phyloP scores from a whole-genome alignment of 2,329 filamentous ascomycete species.

The Didymella segeticola region DNA sequence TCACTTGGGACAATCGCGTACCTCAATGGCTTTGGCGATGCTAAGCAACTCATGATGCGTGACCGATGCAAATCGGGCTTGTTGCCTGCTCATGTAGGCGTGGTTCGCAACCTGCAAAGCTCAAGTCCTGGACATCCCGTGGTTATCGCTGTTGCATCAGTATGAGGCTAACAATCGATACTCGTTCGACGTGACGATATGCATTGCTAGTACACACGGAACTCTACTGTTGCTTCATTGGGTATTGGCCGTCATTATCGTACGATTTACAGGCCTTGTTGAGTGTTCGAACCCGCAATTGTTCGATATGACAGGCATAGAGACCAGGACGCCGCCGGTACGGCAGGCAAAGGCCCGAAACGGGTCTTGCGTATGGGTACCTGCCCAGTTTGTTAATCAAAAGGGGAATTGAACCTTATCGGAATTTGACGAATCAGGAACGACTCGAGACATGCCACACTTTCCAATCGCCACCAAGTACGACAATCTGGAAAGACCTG shows the following conservation, averaged over 20 bases:
- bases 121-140: background rate
- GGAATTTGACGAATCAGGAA: slow-evolving; percentile 9
- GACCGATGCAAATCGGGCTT: background rate
- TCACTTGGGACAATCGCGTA: background rate
- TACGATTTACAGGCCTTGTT: slow-evolving; percentile 15
- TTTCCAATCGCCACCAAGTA: background rate
- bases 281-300: slow-evolving; percentile 11
- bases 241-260: slow-evolving; percentile 3
- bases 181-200: slow-evolving; percentile 1
- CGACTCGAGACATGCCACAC: slow-evolving; percentile 14
- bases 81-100: slow-evolving; percentile 4
- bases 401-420: slow-evolving; percentile 6
- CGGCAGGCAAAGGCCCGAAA: slow-evolving; percentile 16
- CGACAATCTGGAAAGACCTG: slow-evolving; percentile 1
- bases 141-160: background rate
- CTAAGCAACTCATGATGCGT: background rate
- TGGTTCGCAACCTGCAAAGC: background rate
- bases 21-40: background rate
- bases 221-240: slow-evolving; percentile 10
- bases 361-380: slow-evolving; percentile 9
- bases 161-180: slow-evolving; percentile 5
- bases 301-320: slow-evolving; percentile 9
- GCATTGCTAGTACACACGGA: background rate
- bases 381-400: slow-evolving; percentile 8
- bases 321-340: slow-evolving; percentile 9